phyloP scores from a whole-genome alignment of 805 yeast genomes.

The Candida ovalis region DNA sequence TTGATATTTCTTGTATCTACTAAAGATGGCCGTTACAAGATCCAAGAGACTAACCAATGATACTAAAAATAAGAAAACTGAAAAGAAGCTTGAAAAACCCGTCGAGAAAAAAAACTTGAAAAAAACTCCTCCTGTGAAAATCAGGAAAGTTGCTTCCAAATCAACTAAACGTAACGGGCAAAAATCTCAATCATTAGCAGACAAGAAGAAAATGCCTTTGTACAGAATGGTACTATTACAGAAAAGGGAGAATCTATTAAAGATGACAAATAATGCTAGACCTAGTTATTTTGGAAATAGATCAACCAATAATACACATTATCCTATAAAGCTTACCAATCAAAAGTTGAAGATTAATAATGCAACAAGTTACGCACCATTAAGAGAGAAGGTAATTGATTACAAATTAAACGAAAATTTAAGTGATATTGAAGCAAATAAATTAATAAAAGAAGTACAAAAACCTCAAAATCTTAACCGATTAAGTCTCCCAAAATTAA shows the following conservation, averaged over 20 bases:
- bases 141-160: neutral
- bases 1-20: neutral
- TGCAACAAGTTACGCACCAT: constrained; percentile 15
- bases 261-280: constrained; percentile 15
- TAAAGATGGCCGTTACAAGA: neutral
- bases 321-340: neutral
- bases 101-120: neutral
- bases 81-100: neutral
- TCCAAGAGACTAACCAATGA: neutral
- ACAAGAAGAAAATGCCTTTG: constrained; percentile 7
- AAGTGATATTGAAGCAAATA: neutral
- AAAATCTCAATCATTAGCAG: neutral
- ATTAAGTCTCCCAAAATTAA: constrained; percentile 4
- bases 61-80: neutral
- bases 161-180: neutral
- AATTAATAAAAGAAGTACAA: neutral
- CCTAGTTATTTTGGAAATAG: constrained; percentile 12
- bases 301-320: neutral
- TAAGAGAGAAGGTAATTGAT: constrained; percentile 6
- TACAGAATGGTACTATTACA: constrained; percentile 15
- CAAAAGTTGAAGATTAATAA: constrained; percentile 10
- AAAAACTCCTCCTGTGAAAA: neutral
- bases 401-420: neutral
- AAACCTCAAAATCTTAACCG: neutral
- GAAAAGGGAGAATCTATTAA: constrained; percentile 8